These are phyloP conservation scores for Mucor irregularis DNA, from an alignment of 371 early-diverging fungal species.

Conservation along the genomic window DNA sequence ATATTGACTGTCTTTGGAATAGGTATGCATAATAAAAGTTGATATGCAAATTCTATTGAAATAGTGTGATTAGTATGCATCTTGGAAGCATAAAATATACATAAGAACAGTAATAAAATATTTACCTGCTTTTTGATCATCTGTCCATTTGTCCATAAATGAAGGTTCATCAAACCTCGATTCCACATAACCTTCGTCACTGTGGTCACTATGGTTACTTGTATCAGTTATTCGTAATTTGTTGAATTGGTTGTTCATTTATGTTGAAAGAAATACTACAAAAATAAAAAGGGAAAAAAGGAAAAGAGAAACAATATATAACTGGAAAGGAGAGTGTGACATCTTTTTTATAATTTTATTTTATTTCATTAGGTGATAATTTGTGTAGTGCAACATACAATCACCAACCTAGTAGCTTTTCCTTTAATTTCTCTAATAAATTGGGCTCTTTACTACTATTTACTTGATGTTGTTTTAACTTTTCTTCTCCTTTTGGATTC, in stretches of 20 bases:
- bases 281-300: too few species aligned
- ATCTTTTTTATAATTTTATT: too few species aligned
- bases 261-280: too few species aligned
- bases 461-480: not conserved
- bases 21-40: constrained; percentile 63
- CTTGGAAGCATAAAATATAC: too few species aligned
- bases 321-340: too few species aligned
- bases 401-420: not conserved
- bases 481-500: not conserved
- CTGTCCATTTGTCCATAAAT: constrained; percentile 52
- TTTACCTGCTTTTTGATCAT: constrained; percentile 68
- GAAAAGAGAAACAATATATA: too few species aligned
- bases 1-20: constrained; percentile 54
- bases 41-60: constrained; percentile 65
- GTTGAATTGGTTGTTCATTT: too few species aligned
- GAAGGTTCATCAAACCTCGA: constrained; percentile 56
- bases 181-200: constrained; percentile 74
- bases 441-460: not conserved
- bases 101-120: not conserved
- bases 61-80: not conserved
- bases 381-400: too few species aligned
- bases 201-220: too few species aligned
- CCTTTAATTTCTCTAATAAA: not conserved
- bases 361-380: too few species aligned
- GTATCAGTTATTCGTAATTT: too few species aligned